Evolutionary conservation across 2,329 filamentous ascomycete genomes (phyloP).

Genomic region (Orbilia javanica): DNA sequence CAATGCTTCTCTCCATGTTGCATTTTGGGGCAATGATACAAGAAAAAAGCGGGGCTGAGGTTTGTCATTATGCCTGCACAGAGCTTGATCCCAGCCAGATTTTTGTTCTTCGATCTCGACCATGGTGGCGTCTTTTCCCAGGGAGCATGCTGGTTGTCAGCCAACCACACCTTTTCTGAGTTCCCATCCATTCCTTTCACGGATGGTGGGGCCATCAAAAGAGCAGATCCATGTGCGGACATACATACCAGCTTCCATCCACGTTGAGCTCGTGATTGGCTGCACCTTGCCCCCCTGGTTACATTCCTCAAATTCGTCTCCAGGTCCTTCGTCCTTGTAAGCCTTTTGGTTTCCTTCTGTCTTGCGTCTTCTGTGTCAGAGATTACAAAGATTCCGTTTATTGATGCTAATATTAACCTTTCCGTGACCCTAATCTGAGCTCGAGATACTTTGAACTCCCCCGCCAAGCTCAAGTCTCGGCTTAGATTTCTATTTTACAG

Average conservation of each 20-base stretch:
- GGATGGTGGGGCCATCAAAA: conserved; percentile 54
- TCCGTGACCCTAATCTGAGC: conserved; percentile 23
- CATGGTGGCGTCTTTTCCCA: conserved; percentile 54
- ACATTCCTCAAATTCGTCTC: conserved; percentile 51
- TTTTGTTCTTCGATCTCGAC: conserved; percentile 54
- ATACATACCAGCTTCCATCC: conserved; percentile 47
- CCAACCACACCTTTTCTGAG: conserved; percentile 53
- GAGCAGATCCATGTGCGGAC: conserved; percentile 48
- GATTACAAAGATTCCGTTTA: conserved; percentile 40
- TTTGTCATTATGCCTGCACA: conserved; percentile 28
- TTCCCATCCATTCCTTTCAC: conserved; percentile 52
- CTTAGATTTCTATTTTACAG: conserved; percentile 12
- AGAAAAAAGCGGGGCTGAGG: conserved; percentile 57
- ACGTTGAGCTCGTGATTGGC: conserved; percentile 59
- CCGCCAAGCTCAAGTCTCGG: conserved; percentile 41
- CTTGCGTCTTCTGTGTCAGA: conserved; percentile 29
- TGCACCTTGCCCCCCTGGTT: conserved; percentile 47
- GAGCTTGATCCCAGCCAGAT: conserved; percentile 44
- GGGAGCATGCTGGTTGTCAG: conserved; percentile 50
- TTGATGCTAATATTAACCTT: conserved; percentile 34
- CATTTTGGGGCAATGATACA: conserved; percentile 42
- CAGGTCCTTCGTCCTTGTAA: conserved; percentile 30
- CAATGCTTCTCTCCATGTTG: conserved; percentile 49
- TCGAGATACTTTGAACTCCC: conserved; percentile 7
- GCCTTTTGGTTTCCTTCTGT: conserved; percentile 22